Conservation (phyloP, 352 stramenopile species). For the Chrysophaeum taylorii region DNA sequence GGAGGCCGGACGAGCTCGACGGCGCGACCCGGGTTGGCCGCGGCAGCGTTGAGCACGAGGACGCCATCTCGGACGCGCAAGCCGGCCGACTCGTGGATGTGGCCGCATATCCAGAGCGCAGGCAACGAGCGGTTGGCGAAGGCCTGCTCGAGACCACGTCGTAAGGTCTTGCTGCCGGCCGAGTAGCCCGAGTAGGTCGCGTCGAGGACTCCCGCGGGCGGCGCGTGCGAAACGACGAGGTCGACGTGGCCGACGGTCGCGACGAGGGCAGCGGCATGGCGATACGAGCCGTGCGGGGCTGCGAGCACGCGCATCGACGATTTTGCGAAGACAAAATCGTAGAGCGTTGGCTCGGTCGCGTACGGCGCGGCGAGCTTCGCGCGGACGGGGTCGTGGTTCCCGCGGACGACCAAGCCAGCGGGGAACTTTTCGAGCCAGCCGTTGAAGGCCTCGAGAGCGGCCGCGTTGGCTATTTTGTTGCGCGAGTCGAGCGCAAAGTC, state of each 20-base stretch:
- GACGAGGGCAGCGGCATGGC: background rate
- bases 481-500: background rate
- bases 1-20: background rate
- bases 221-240: background rate
- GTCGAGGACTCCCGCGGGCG: background rate
- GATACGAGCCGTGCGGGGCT: background rate
- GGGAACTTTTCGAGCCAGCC: background rate
- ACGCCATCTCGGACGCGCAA: background rate
- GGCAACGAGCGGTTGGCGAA: background rate
- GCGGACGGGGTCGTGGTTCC: background rate
- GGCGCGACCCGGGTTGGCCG: conserved; percentile 3
- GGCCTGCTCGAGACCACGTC: background rate
- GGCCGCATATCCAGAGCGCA: conserved; percentile 3
- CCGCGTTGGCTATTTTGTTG: background rate
- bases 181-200: background rate
- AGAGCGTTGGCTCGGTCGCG: background rate
- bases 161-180: background rate
- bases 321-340: background rate
- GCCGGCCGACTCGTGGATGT: conserved; percentile 10
- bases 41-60: background rate
- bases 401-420: background rate
- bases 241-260: background rate
- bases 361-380: background rate
- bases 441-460: background rate
- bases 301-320: background rate